Percentiles rank a stretch among this genome's conserved stretches.
phyloP scores from a whole-genome alignment of 352 stramenopile genomes.

The Phytophthora tentaculata region DNA sequence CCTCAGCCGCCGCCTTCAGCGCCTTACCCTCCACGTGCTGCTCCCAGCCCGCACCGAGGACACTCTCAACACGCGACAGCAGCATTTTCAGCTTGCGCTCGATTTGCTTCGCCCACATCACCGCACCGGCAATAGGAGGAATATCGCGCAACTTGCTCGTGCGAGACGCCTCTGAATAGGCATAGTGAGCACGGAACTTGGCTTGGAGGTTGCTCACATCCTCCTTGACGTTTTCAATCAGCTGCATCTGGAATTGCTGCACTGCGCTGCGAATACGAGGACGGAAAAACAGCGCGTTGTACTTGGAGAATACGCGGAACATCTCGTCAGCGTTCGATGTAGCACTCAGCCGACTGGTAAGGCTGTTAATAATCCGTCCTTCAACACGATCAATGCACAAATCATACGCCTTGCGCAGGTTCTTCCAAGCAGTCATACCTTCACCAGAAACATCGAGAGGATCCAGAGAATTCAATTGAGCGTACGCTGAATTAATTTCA shows the following conservation, averaged over 20 bases:
- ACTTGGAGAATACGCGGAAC: slow-evolving; percentile 98
- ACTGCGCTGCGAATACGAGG: slow-evolving; percentile 95
- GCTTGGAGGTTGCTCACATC: slow-evolving; percentile 97
- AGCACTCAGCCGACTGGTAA: slow-evolving; percentile 87
- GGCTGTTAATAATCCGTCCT: slow-evolving; percentile 90
- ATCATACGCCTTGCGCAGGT: slow-evolving; percentile 90
- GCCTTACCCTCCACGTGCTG: slow-evolving; percentile 97
- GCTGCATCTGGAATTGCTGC: slow-evolving; percentile 98
- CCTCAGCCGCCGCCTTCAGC: slow-evolving; percentile 92
- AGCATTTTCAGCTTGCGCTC: slow-evolving; percentile 98
- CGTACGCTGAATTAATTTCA: slow-evolving; percentile 92
- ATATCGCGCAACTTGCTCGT: slow-evolving; percentile 97
- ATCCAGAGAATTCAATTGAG: slow-evolving; percentile 78
- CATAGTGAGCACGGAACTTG: slow-evolving; percentile 95
- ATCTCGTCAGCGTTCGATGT: slow-evolving; percentile 95
- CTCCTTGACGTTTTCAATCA: slow-evolving; percentile 98
- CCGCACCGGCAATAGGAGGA: slow-evolving; percentile 96
- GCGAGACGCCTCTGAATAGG: slow-evolving; percentile 94
- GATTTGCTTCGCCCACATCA: slow-evolving; percentile 99
- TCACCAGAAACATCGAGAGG: slow-evolving; percentile 88
- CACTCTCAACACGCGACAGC: slow-evolving; percentile 96
- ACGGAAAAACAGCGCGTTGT: slow-evolving; percentile 98
- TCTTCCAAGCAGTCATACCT: slow-evolving; percentile 84
- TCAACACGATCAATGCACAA: slow-evolving; percentile 93
- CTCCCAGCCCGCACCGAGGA: slow-evolving; percentile 97